Evolutionary conservation across 495 filamentous ascomycete species (phyloP).

Genomic region (Pyrenula aspistea): DNA sequence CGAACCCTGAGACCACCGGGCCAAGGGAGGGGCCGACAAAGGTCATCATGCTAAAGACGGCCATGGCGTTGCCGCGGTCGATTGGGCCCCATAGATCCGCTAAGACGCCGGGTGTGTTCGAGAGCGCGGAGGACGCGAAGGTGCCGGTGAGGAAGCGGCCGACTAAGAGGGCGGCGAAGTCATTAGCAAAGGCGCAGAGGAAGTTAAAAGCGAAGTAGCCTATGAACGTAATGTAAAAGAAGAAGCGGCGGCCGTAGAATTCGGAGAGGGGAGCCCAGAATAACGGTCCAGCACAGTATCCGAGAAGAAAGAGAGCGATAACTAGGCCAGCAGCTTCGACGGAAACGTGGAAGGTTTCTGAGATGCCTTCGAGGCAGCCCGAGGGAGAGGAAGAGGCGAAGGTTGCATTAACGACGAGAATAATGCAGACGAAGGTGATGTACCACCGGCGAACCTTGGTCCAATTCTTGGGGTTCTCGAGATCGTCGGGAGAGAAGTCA

Average conservation of each 20-base stretch:
- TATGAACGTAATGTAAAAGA: conserved; percentile 31
- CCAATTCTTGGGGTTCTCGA: conserved; percentile 53
- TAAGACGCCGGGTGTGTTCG: conserved; percentile 33
- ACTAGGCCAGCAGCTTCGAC: conserved; percentile 53
- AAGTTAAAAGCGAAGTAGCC: conserved; percentile 37
- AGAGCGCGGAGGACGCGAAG: conserved; percentile 36
- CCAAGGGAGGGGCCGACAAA: conserved; percentile 22
- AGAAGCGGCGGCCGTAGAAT: conserved; percentile 37
- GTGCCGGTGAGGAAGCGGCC: conserved; percentile 39
- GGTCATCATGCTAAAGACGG: conserved; percentile 14
- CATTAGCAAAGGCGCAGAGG: conserved; percentile 38
- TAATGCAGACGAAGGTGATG: conserved; percentile 46
- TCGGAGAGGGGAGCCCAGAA: conserved; percentile 35
- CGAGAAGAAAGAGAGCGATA: conserved; percentile 66
- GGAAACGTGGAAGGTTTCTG: conserved; percentile 47
- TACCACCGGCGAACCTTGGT: conserved; percentile 48
- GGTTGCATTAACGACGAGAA: conserved; percentile 45
- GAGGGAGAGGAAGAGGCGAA: conserved; percentile 54
- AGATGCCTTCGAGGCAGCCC: conserved; percentile 49
- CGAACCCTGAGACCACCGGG: conserved; percentile 30
- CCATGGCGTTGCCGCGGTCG: conserved; percentile 37
- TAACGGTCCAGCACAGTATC: conserved; percentile 58
- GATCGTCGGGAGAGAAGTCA: conserved; percentile 35
- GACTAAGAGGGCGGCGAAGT: conserved; percentile 33
- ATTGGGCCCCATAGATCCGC: conserved; percentile 43